Percentiles rank a stretch among this genome's conserved stretches.
These are phyloP conservation scores for Parasitella parasitica DNA, from an alignment of 371 early-diverging fungal species.

Conservation along the genomic window DNA sequence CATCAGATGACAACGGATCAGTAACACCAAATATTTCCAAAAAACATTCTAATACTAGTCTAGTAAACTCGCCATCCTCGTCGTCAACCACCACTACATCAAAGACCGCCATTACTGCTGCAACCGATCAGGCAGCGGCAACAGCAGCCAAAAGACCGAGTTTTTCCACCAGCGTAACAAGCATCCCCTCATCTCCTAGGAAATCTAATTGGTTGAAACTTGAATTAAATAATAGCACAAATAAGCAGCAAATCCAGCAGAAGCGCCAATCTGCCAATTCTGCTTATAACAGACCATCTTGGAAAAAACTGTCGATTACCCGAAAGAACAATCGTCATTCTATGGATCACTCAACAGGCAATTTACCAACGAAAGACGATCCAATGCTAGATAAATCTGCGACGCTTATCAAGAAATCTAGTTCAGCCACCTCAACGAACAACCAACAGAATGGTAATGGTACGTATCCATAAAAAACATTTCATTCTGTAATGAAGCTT, in stretches of 20 bases:
- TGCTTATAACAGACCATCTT: neutral
- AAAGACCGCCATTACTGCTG: neutral
- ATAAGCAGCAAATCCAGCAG: neutral
- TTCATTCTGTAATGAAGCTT: neutral
- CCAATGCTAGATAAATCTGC: neutral
- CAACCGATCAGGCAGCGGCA: neutral
- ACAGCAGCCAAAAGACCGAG: neutral
- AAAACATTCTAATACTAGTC: neutral
- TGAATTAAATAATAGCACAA: neutral
- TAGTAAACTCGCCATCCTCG: neutral
- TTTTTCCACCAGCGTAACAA: neutral
- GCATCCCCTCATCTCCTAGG: neutral
- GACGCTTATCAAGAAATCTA: neutral
- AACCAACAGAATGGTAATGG: neutral
- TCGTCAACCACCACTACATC: neutral
- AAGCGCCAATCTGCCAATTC: slow-evolving; percentile 4
- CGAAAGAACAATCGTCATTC: slow-evolving; percentile 6
- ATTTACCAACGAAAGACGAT: slow-evolving; percentile 4
- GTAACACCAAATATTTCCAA: neutral
- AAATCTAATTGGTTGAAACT: slow-evolving; percentile 18
- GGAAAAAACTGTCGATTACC: slow-evolving; percentile 15
- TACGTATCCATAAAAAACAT: neutral
- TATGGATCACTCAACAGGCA: slow-evolving; percentile 9
- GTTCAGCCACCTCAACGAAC: neutral
- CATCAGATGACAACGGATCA: neutral